Conservation (phyloP, 495 filamentous ascomycete genomes). For the Entonaema liquescens region DNA sequence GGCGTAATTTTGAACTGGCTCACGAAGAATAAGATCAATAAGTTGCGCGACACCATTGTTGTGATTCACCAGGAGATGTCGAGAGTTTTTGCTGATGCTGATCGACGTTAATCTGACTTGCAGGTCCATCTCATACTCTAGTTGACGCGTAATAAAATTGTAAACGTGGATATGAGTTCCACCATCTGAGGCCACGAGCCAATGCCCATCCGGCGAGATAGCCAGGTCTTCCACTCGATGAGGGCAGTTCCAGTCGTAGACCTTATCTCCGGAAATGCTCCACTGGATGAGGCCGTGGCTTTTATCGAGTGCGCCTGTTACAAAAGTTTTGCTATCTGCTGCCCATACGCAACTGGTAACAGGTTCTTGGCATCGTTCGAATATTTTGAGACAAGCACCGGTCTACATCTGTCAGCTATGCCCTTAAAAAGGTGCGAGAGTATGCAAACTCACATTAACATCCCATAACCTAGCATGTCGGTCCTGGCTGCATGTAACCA, state of each 20-base stretch:
- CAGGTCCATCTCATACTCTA: constrained; percentile 75
- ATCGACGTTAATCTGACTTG: constrained; percentile 76
- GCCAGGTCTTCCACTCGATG: constrained; percentile 86
- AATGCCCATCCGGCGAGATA: constrained; percentile 79
- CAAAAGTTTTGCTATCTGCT: constrained; percentile 76
- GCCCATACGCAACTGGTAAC: constrained; percentile 90
- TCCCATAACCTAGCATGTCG: constrained; percentile 81
- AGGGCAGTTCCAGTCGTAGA: constrained; percentile 69
- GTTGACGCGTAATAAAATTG: constrained; percentile 75
- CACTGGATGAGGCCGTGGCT: constrained; percentile 72
- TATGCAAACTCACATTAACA: constrained; percentile 65
- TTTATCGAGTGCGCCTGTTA: constrained; percentile 81
- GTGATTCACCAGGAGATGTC: constrained; percentile 83
- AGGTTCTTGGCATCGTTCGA: constrained; percentile 77
- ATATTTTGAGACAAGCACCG: constrained; percentile 68
- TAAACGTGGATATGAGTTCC: constrained; percentile 79
- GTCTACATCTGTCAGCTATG: constrained; percentile 61
- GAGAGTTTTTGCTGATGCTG: constrained; percentile 80
- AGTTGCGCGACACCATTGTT: constrained; percentile 76
- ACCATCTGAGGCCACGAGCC: constrained; percentile 79
- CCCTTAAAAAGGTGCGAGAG: not conserved
- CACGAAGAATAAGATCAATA: constrained; percentile 76
- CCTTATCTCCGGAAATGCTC: constrained; percentile 64
- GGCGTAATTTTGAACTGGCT: constrained; percentile 73
- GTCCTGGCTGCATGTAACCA: constrained; percentile 84